Percentiles rank a stretch among this genome's conserved stretches.
These are phyloP conservation scores for Taiwanofungus camphoratus DNA, from an alignment of 1,284 basidiomycete genomes.

Conservation along the genomic window DNA sequence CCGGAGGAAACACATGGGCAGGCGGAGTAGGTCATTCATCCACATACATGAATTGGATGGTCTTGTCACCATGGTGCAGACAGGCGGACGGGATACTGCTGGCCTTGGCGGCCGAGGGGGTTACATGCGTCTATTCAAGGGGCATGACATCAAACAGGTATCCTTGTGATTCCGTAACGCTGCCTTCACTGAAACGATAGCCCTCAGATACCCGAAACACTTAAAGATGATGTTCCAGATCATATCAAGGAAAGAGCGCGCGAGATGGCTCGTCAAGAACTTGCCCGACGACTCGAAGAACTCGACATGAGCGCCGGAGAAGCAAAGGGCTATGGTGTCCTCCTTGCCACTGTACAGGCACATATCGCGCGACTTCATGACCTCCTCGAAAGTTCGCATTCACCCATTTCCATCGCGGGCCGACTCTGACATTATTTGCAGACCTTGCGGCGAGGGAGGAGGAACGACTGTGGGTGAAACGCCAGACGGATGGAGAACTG, in stretches of 20 bases:
- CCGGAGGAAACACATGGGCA: constrained; percentile 55
- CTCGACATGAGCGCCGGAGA: constrained; percentile 53
- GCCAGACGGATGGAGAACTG: constrained; percentile 63
- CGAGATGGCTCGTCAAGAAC: constrained; percentile 59
- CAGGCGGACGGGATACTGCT: constrained; percentile 62
- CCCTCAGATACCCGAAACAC: constrained; percentile 42
- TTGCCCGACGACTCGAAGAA: constrained; percentile 53
- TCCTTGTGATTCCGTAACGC: neutral
- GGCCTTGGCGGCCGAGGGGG: constrained; percentile 59
- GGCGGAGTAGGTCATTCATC: constrained; percentile 45
- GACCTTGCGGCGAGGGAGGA: constrained; percentile 63
- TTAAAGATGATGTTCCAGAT: constrained; percentile 56
- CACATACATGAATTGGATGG: neutral
- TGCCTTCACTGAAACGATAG: neutral
- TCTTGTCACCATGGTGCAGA: constrained; percentile 29
- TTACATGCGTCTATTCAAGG: constrained; percentile 61
- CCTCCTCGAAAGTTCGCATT: constrained; percentile 48
- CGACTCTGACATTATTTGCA: constrained; percentile 18
- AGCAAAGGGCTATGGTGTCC: constrained; percentile 48
- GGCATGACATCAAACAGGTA: constrained; percentile 59
- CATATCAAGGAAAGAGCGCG: constrained; percentile 55
- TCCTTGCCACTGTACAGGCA: constrained; percentile 48
- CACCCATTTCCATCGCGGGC: neutral
- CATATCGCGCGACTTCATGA: constrained; percentile 55
- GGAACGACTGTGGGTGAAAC: constrained; percentile 63